phyloP scores from a whole-genome alignment of 2,329 filamentous ascomycete genomes.

The Talaromyces amestolkiae region DNA sequence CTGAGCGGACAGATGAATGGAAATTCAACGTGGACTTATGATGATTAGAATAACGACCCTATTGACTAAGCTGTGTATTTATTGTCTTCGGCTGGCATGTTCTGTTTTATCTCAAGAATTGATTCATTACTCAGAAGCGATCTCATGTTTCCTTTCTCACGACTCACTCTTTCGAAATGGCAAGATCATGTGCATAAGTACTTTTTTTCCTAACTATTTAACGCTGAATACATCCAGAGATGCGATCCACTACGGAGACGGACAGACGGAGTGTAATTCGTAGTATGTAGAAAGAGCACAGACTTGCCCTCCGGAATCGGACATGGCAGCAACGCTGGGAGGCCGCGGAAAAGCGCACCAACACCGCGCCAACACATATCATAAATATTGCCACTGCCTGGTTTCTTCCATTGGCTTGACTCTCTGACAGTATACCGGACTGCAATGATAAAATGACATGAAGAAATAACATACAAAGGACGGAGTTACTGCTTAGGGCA shows the following conservation, averaged over 20 bases:
- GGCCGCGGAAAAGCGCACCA: conserved; percentile 5
- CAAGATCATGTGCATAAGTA: neutral
- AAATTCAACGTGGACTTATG: conserved; percentile 46
- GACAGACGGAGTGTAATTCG: neutral
- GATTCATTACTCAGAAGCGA: neutral
- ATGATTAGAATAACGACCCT: conserved; percentile 7
- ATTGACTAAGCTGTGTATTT: neutral
- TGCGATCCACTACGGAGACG: neutral
- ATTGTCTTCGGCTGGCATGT: conserved; percentile 1
- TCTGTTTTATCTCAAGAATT: neutral
- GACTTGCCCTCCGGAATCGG: conserved; percentile 5
- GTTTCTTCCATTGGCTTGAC: neutral
- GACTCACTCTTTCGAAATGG: neutral
- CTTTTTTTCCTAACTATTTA: neutral
- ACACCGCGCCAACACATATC: neutral
- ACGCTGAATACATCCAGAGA: neutral
- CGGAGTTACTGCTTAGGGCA: conserved; percentile 2
- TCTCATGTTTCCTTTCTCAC: neutral
- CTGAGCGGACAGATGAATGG: conserved; percentile 40
- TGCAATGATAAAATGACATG: neutral
- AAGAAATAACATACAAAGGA: neutral
- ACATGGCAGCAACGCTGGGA: neutral
- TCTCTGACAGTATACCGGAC: neutral
- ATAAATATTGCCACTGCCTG: neutral
- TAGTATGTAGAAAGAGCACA: neutral